Conservation (phyloP, 257 asterid species). For the Lycium barbarum region DNA sequence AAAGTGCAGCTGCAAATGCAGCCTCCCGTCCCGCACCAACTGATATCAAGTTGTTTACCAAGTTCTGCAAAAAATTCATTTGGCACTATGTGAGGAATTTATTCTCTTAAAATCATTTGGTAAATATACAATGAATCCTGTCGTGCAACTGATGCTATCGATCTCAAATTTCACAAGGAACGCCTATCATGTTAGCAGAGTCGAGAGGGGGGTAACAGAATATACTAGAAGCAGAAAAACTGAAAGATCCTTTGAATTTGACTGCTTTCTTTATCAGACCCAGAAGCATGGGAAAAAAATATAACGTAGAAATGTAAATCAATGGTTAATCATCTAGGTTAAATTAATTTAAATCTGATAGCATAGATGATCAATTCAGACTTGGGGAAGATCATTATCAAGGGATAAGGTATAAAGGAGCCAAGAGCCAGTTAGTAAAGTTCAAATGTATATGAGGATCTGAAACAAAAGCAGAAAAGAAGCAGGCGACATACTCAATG, state of each 20-base stretch:
- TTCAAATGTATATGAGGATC: neutral
- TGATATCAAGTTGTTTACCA: constrained; percentile 83
- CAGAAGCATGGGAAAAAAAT: neutral
- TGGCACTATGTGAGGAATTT: neutral
- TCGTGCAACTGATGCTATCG: neutral
- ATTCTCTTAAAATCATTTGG: neutral
- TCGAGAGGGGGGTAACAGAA: neutral
- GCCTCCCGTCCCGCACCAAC: constrained; percentile 97
- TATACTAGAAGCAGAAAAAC: constrained; percentile 19
- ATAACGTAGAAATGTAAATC: neutral
- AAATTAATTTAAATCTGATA: constrained; percentile 20
- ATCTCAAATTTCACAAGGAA: constrained; percentile 7
- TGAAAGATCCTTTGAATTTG: constrained; percentile 21
- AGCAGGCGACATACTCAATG: constrained; percentile 65
- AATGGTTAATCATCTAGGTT: neutral
- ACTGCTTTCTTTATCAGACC: constrained; percentile 1
- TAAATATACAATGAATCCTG: constrained; percentile 21
- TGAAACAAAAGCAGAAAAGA: constrained; percentile 13
- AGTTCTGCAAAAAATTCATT: constrained; percentile 60
- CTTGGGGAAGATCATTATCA: neutral
- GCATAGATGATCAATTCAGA: constrained; percentile 1
- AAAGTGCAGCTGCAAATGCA: constrained; percentile 93
- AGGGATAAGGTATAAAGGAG: neutral
- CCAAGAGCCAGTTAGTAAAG: constrained; percentile 7
- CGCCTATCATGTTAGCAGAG: constrained; percentile 10